Evolutionary conservation across 2,329 filamentous ascomycete species (phyloP).

Genomic region (Ilyonectria robusta): DNA sequence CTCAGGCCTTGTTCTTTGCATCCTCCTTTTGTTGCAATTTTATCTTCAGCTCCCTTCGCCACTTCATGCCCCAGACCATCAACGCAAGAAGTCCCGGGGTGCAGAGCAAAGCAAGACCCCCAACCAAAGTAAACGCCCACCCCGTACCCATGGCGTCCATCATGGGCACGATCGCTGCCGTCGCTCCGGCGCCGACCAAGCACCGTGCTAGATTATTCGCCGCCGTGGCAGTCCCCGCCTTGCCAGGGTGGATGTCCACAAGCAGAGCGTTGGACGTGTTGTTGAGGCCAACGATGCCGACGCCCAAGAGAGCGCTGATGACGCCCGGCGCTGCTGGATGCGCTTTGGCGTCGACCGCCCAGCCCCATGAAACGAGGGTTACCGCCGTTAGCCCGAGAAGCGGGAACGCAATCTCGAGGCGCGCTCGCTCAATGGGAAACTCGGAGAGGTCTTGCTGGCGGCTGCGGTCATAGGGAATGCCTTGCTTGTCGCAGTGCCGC

Average conservation of each 20-base stretch:
- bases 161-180: constrained; percentile 67
- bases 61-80: constrained; percentile 59
- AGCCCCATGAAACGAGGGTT: constrained; percentile 65
- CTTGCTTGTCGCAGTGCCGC: constrained; percentile 68
- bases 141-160: constrained; percentile 65
- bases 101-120: constrained; percentile 57
- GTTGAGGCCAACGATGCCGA: constrained; percentile 67
- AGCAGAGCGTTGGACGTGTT: constrained; percentile 67
- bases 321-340: constrained; percentile 63
- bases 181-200: constrained; percentile 66
- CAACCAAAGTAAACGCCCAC: constrained; percentile 66
- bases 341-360: constrained; percentile 60
- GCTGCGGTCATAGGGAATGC: constrained; percentile 67
- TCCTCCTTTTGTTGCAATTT: constrained; percentile 45
- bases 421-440: constrained; percentile 67
- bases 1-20: constrained; percentile 1
- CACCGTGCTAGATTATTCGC: constrained; percentile 71
- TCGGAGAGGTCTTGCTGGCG: constrained; percentile 63
- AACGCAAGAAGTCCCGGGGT: constrained; percentile 58
- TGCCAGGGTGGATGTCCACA: constrained; percentile 68
- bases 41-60: constrained; percentile 55
- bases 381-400: constrained; percentile 65
- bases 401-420: constrained; percentile 65
- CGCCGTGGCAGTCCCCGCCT: constrained; percentile 68
- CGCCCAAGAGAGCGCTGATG: constrained; percentile 62